Evolutionary conservation across 2,329 filamentous ascomycete species (phyloP).

Genomic region (Aureobasidium sp.): DNA sequence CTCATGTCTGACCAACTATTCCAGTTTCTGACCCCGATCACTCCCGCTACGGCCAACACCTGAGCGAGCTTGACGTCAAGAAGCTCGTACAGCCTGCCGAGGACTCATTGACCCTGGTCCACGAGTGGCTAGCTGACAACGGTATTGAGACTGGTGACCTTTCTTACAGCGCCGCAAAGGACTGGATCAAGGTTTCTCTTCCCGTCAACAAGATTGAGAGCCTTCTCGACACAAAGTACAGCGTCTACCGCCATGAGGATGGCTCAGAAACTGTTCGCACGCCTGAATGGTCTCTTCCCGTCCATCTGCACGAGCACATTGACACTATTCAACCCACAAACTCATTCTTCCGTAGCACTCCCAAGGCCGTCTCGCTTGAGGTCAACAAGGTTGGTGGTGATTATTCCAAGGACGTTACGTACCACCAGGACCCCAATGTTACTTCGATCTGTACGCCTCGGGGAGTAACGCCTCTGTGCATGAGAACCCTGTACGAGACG

Average conservation of each 20-base stretch:
- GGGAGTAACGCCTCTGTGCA: conserved; percentile 48
- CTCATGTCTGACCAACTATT: background rate
- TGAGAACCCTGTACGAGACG: conserved; percentile 48
- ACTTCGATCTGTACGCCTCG: conserved; percentile 44
- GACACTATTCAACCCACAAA: conserved; percentile 56
- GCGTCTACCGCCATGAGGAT: conserved; percentile 45
- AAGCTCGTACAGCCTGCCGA: conserved; percentile 48
- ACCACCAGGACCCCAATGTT: conserved; percentile 25
- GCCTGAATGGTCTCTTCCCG: conserved; percentile 52
- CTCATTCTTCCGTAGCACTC: conserved; percentile 46
- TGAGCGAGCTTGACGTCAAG: conserved; percentile 46
- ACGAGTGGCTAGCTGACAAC: conserved; percentile 50
- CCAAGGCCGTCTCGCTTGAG: conserved; percentile 21
- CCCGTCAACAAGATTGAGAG: conserved; percentile 47
- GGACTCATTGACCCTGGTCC: conserved; percentile 46
- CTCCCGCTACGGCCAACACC: conserved; percentile 47
- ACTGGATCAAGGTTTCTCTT: conserved; percentile 51
- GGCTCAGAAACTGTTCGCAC: conserved; percentile 48
- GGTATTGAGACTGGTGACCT: conserved; percentile 39
- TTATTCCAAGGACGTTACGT: conserved; percentile 1
- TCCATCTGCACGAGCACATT: conserved; percentile 51
- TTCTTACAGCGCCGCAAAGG: conserved; percentile 47
- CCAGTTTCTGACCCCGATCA: conserved; percentile 48
- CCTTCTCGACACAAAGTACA: conserved; percentile 48
- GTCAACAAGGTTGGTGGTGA: conserved; percentile 21